Evolutionary conservation across 148 eudicot genomes (phyloP).

Genomic region (Cornus florida): DNA sequence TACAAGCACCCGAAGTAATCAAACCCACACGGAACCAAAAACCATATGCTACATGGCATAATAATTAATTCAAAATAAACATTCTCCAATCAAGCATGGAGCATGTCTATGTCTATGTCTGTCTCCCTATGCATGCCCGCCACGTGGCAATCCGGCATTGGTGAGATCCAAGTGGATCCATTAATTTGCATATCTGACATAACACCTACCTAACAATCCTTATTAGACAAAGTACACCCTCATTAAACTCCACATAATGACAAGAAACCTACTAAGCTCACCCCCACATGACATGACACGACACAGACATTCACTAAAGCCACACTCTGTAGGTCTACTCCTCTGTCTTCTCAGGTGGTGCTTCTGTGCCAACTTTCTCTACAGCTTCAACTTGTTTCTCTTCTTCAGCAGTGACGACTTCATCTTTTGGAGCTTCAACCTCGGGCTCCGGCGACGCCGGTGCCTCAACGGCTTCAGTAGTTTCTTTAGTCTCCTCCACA

Average conservation of each 20-base stretch:
- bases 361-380: conserved; percentile 11
- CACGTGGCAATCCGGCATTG: conserved; percentile 13
- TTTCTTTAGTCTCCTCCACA: conserved; percentile 1
- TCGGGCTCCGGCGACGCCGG: background rate
- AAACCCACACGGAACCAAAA: conserved; percentile 9
- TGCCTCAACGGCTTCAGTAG: background rate
- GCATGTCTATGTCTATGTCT: background rate
- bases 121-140: background rate
- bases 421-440: conserved; percentile 13
- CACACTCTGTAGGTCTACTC: background rate
- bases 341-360: conserved; percentile 13
- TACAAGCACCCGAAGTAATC: background rate
- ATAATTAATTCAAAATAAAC: too few relatives aligned
- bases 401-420: conserved; percentile 5
- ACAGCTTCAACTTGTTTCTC: conserved; percentile 10
- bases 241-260: background rate
- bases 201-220: background rate
- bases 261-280: background rate
- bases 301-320: background rate
- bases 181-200: background rate
- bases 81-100: background rate
- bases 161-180: conserved; percentile 10
- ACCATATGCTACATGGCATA: conserved; percentile 10
- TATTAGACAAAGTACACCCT: background rate
- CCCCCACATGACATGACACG: too few relatives aligned